Percentiles rank a stretch among this genome's conserved stretches.
These are phyloP conservation scores for Pichia insulana DNA, from an alignment of 805 yeast species.

Conservation along the genomic window DNA sequence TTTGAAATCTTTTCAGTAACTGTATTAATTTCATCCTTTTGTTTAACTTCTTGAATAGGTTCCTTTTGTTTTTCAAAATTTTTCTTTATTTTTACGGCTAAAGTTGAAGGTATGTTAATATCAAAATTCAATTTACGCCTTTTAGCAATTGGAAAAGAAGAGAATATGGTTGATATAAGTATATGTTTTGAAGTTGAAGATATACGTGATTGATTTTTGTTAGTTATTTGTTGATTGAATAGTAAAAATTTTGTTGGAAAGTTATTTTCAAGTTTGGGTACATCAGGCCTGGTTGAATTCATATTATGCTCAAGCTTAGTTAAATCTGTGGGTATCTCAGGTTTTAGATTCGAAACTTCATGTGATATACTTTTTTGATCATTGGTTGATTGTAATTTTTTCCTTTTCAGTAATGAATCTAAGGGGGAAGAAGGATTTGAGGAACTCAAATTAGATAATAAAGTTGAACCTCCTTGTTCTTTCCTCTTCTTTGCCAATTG, in stretches of 20 bases:
- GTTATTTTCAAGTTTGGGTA: too few species aligned
- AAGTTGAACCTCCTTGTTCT: not conserved
- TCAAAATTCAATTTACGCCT: conserved; percentile 5
- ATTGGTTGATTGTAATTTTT: not conserved
- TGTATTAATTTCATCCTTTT: conserved; percentile 17
- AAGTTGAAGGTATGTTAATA: conserved; percentile 12
- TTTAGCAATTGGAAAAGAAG: not conserved
- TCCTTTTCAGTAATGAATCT: not conserved
- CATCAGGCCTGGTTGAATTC: too few species aligned
- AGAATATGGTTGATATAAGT: conserved; percentile 1
- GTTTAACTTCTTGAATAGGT: too few species aligned
- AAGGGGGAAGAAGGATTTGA: not conserved
- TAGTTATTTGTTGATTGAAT: too few species aligned
- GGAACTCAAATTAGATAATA: not conserved
- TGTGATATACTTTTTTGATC: not conserved
- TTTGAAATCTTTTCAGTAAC: conserved; percentile 20
- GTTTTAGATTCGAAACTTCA: too few species aligned
- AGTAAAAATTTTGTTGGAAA: too few species aligned
- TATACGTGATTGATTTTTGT: too few species aligned
- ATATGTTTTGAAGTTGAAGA: conserved; percentile 1
- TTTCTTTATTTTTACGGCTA: conserved; percentile 35
- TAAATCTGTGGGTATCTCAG: too few species aligned
- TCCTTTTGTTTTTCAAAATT: conserved; percentile 57
- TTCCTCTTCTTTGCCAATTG: conserved; percentile 10
- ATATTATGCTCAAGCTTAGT: too few species aligned